Evolutionary conservation across 768 basidiomycete species (phyloP).

Genomic region (Cantharellus anzutake): DNA sequence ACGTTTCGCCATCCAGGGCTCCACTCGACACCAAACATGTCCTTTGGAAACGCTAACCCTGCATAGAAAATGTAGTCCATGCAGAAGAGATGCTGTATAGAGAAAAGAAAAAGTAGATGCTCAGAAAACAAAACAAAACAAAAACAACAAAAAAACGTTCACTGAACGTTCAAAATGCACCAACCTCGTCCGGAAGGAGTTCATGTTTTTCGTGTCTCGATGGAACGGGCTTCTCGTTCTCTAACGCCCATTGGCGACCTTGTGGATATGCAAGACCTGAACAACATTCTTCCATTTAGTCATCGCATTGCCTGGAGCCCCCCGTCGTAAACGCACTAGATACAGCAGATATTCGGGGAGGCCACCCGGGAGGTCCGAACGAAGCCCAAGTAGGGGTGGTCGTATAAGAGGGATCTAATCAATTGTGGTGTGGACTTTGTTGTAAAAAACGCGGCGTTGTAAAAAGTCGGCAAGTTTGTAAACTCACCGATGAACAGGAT

Average conservation of each 20-base stretch:
- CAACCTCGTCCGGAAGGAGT: not conserved
- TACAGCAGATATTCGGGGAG: too few species aligned
- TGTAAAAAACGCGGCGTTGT: not conserved
- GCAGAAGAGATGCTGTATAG: not conserved
- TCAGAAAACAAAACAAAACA: not conserved
- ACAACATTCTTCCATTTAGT: too few species aligned
- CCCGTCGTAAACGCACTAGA: too few species aligned
- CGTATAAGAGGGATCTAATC: not conserved
- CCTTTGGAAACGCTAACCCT: not conserved
- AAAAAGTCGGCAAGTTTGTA: too few species aligned
- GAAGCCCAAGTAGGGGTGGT: not conserved
- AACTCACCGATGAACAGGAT: too few species aligned
- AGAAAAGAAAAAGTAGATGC: not conserved
- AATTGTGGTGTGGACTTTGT: not conserved
- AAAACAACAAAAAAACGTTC: too few species aligned
- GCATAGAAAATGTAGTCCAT: not conserved
- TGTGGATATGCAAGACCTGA: not conserved
- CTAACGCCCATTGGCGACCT: not conserved
- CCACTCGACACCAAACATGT: not conserved
- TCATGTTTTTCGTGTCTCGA: not conserved
- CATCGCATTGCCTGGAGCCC: too few species aligned
- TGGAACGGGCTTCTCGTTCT: not conserved
- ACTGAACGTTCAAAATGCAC: not conserved
- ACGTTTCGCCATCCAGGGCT: not conserved
- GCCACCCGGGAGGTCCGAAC: not conserved